Percentiles rank a stretch among this genome's conserved stretches.
Evolutionary conservation across 805 yeast species (phyloP).

Genomic region (Saccharomycopsis malanga): DNA sequence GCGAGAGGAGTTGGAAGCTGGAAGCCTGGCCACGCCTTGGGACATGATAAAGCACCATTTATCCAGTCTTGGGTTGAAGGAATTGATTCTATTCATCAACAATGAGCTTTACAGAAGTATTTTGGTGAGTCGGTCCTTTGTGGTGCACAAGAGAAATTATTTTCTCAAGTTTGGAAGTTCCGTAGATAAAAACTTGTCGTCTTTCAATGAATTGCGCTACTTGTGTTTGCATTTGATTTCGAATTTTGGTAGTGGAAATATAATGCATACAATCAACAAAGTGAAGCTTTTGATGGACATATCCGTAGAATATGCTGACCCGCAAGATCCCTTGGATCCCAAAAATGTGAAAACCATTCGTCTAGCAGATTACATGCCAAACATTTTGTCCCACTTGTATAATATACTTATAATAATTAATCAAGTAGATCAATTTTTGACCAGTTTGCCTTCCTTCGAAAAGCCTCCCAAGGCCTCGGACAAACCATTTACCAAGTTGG

Average conservation of each 20-base stretch:
- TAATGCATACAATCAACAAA: conserved; percentile 1
- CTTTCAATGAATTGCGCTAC: background rate
- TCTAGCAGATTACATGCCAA: conserved; percentile 1
- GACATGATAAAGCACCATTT: too few relatives aligned
- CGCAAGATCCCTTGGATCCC: background rate
- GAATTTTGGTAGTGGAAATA: background rate
- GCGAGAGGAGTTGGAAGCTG: background rate
- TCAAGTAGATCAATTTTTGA: background rate
- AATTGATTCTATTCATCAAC: too few relatives aligned
- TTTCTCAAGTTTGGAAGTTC: background rate
- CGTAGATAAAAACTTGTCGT: background rate
- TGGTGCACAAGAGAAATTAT: background rate
- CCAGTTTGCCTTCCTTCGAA: background rate
- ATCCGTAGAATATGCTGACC: background rate
- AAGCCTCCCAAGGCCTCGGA: too few relatives aligned
- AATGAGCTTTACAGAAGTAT: background rate
- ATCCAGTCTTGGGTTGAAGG: background rate
- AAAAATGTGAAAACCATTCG: background rate
- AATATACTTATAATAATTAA: conserved; percentile 2
- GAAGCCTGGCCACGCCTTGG: background rate
- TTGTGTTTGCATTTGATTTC: background rate
- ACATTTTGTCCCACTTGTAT: conserved; percentile 1
- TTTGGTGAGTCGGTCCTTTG: background rate
- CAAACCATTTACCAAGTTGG: background rate
- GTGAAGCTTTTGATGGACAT: background rate